Base-by-base conservation (phyloP, 1,139 yeast species). In the Yamadazyma conglobata region DNA sequence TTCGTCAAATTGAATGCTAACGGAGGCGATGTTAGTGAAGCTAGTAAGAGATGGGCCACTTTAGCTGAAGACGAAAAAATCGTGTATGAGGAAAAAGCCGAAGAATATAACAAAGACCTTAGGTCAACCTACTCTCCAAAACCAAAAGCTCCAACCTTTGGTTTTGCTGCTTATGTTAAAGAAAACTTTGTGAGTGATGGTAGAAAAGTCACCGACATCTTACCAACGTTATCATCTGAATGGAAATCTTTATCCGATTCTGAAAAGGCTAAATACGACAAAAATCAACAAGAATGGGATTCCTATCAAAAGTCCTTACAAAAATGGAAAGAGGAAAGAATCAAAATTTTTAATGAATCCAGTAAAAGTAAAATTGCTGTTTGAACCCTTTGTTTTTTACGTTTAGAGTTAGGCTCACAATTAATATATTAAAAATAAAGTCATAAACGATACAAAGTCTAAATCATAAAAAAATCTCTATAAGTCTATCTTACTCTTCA, bases 131-230 rank as follows among this genome's bases (percentile, higher is more conserved):
- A 45, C 43, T 47, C 54, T 3, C 64, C 68, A 5, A 59, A 56
- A 39, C 73, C 71, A 27, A 56, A 54, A 35, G 44, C 49, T 9
- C 65, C 69, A 3, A 47, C 55, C 4, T 39, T 39, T 24, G 54
- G 55, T 5, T 65, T 55, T 44, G 60, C 66, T 19, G 42, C 46
- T 18, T 67, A 43, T 34, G 49, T 64, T 23, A 49, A 57, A 37
- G 52, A 58, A 25, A 52, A 56, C 38, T 62, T 45, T 43, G 43
- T 40, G 23, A 40, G 38, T 13, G 55, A 46, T 28, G 64, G 53
- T 16, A 42, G 52, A 19, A 32, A 30, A 14, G 28, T 22, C 22
- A 25, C 48, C 15, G 66, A 58, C 19, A 44, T 50, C 17, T 42
- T 54, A 20, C 58, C 54, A 39, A 51, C 46, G 10, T 44, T 62